Evolutionary conservation across 164 flowering plant species (phyloP), one percentile per base, ranked within the genome.

Genomic region (Brasenia schreberi): DNA sequence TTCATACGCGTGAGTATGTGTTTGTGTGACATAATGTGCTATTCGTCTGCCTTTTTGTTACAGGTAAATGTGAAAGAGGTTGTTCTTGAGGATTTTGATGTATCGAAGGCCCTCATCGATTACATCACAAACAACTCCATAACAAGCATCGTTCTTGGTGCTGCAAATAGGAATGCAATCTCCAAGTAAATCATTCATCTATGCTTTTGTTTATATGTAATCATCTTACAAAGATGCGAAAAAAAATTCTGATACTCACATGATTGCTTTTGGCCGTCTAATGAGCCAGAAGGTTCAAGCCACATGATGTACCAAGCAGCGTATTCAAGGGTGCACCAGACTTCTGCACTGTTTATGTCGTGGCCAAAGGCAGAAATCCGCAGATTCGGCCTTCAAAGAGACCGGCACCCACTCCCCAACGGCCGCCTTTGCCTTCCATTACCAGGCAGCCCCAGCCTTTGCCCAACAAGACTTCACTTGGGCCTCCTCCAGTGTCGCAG

Each of bases 301-400:
- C 65, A 42, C 61, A 49, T 12, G 96, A 94, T 66, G 81, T 94
- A 6, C 76, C 87, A 14, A 64, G 76, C 7, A 18, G 19, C 42
- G 14, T 93, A 52, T 65, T 64, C 17, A 91, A 84, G 72, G 39
- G 64, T 64, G 91, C 88, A 5, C 98, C 97, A 14, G 89, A 83
- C 12, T 94, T 81, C 68, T 87, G 96, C 65, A 70, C 88, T 0
- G 92, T 94, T 16, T 86, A 82, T 69, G 89, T 89, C 0, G 78
- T 94, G 63, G 61, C 85, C 5, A 89, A 89, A 68, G 84, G 85
- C 18, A 94, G 84, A 77, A 71, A 77, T n/a, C 14, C 69, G 66
- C 65, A 79, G 0, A 70, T 77, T 17, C 71, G 85, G 45, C 70
- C 82, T 9, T 88, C 92, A 4, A 81, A 45, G 23, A 73, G 85